A percentile compares a stretch with the other conserved stretches of the same genome.
Conservation (phyloP, 2,329 filamentous ascomycete genomes). For the Akanthomyces lecanii region DNA sequence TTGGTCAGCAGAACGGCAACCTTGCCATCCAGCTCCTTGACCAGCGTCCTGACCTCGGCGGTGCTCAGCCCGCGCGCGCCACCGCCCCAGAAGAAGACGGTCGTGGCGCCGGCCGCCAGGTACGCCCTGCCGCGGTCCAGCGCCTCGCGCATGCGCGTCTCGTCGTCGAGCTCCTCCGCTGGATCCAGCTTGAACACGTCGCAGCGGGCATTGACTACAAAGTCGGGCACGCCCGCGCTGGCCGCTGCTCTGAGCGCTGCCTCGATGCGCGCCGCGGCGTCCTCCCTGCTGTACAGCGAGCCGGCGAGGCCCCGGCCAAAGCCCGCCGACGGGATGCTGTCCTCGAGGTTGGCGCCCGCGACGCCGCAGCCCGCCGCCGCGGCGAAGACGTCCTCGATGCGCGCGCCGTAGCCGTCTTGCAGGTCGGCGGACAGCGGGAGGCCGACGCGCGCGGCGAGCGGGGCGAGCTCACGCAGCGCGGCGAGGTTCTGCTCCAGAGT, state of each 20-base stretch:
- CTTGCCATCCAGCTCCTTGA: constrained; percentile 44
- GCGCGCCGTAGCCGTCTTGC: constrained; percentile 55
- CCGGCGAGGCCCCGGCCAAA: constrained; percentile 29
- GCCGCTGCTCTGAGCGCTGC: constrained; percentile 38
- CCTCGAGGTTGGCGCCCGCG: constrained; percentile 57
- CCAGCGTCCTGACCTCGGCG: constrained; percentile 44
- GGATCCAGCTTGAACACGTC: constrained; percentile 45
- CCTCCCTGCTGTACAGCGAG: constrained; percentile 36
- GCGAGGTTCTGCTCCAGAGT: constrained; percentile 47
- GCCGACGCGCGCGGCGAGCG: constrained; percentile 34
- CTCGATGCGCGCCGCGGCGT: constrained; percentile 45
- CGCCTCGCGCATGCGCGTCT: constrained; percentile 41
- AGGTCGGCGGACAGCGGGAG: constrained; percentile 54
- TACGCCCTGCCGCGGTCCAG: constrained; percentile 53
- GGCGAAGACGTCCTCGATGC: constrained; percentile 41
- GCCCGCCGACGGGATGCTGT: constrained; percentile 37
- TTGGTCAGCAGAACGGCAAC: constrained; percentile 44
- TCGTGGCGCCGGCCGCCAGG: constrained; percentile 53
- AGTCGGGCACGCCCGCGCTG: constrained; percentile 47
- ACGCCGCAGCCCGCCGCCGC: constrained; percentile 47
- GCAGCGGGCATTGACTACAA: constrained; percentile 55
- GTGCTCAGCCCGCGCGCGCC: constrained; percentile 39
- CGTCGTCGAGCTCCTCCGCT: constrained; percentile 27
- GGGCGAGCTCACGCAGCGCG: constrained; percentile 41
- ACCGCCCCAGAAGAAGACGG: constrained; percentile 59